Evolutionary conservation across 306 rosid genomes (phyloP).

Genomic region (Cucurbita moschata): DNA sequence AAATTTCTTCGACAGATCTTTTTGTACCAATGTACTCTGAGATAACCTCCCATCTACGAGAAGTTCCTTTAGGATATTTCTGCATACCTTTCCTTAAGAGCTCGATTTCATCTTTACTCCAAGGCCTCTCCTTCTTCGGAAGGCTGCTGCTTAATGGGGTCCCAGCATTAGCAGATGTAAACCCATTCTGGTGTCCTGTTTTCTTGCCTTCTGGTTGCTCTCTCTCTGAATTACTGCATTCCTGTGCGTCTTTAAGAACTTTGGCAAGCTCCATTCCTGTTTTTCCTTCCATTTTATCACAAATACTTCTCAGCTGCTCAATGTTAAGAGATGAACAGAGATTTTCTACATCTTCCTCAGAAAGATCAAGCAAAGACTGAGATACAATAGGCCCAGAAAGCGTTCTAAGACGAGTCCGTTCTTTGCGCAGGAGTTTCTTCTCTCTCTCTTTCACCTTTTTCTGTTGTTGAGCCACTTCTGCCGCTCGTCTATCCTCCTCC

Average conservation of each 20-base stretch:
- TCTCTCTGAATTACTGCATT: slow-evolving; percentile 24
- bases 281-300: slow-evolving; percentile 62
- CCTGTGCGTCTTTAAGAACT: slow-evolving; percentile 39
- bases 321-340: slow-evolving; percentile 57
- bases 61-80: slow-evolving; percentile 90
- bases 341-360: slow-evolving; percentile 61
- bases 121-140: slow-evolving; percentile 86
- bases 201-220: slow-evolving; percentile 30
- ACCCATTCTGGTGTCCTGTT: slow-evolving; percentile 39
- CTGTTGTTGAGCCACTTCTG: slow-evolving; percentile 72
- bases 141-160: slow-evolving; percentile 24
- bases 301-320: slow-evolving; percentile 50
- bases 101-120: slow-evolving; percentile 89
- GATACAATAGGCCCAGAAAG: slow-evolving; percentile 47
- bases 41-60: slow-evolving; percentile 93
- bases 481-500: slow-evolving; percentile 69
- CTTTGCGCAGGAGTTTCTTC: slow-evolving; percentile 91
- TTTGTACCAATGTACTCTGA: slow-evolving; percentile 87
- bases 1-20: slow-evolving; percentile 90
- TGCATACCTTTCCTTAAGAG: slow-evolving; percentile 72
- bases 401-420: slow-evolving; percentile 65
- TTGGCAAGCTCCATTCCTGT: slow-evolving; percentile 34
- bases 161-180: slow-evolving; percentile 35
- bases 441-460: slow-evolving; percentile 83
- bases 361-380: slow-evolving; percentile 32